Evolutionary conservation across 75 land plant genomes (phyloP).

Genomic region (Pinus taeda): DNA sequence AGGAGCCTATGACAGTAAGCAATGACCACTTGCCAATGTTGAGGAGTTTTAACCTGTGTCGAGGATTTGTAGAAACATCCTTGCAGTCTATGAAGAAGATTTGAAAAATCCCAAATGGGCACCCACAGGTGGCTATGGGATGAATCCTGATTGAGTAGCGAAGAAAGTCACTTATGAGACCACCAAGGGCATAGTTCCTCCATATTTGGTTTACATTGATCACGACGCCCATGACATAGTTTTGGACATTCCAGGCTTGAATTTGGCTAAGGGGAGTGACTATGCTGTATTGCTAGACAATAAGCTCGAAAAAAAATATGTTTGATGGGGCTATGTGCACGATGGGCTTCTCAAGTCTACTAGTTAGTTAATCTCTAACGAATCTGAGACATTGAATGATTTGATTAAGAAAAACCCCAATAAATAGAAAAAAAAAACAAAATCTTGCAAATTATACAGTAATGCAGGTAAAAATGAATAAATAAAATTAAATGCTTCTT

Average conservation of each 20-base stretch:
- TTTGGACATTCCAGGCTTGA: conserved; percentile 82
- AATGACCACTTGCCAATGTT: conserved; percentile 46
- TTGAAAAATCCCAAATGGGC: conserved; percentile 44
- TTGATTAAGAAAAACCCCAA: conserved; percentile 7
- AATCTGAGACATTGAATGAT: conserved; percentile 33
- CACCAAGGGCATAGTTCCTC: conserved; percentile 57
- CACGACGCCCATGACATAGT: conserved; percentile 58
- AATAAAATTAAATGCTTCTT: no score
- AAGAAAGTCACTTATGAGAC: conserved; percentile 47
- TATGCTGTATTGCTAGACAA: conserved; percentile 74
- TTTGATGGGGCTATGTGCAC: conserved; percentile 95
- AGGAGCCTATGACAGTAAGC: conserved; percentile 59
- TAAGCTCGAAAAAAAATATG: conserved; percentile 54
- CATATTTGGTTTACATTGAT: conserved; percentile 81
- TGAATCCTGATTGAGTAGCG: conserved; percentile 52
- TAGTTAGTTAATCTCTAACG: conserved; percentile 60
- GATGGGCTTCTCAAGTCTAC: conserved; percentile 84
- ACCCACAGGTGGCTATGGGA: conserved; percentile 51
- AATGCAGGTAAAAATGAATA: no score
- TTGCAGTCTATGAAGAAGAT: conserved; percentile 75
- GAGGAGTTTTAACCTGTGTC: conserved; percentile 64
- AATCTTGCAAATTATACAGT: no score
- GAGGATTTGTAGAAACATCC: conserved; percentile 48
- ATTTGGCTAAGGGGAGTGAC: conserved; percentile 66
- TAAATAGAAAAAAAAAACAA: no score